phyloP scores from a whole-genome alignment of 1,139 yeast genomes.

The Suhomyces chickasaworum region DNA sequence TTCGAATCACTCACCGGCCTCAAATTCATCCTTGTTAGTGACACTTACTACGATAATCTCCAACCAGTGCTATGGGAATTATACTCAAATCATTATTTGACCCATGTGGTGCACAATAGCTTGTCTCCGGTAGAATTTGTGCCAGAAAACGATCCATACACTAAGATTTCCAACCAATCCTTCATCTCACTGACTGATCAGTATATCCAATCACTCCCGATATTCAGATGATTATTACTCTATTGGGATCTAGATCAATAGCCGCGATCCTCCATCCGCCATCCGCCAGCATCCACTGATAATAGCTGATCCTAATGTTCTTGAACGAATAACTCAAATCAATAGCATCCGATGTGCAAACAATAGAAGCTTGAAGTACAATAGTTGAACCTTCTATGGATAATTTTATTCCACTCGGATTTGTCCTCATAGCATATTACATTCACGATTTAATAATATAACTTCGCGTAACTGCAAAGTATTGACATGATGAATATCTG shows the following conservation, averaged over 20 bases:
- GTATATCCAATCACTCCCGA: conserved; percentile 29
- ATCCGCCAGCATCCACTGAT: no score
- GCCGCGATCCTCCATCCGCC: no score
- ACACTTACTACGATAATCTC: conserved; percentile 61
- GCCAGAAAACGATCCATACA: conserved; percentile 21
- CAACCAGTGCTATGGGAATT: conserved; percentile 64
- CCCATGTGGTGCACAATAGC: conserved; percentile 67
- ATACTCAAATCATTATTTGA: conserved; percentile 67
- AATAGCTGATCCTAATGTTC: no score
- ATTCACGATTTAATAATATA: neutral
- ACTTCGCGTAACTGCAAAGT: neutral
- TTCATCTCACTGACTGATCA: conserved; percentile 51
- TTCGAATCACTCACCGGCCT: conserved; percentile 79
- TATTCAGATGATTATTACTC: conserved; percentile 6
- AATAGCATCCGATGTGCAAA: neutral
- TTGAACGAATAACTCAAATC: no score
- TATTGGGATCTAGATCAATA: no score
- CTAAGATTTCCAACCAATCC: conserved; percentile 42
- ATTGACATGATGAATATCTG: neutral
- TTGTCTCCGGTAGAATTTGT: conserved; percentile 55
- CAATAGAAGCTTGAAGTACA: neutral
- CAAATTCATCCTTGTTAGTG: conserved; percentile 75
- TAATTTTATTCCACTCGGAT: neutral
- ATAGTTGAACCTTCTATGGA: neutral
- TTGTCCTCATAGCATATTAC: neutral